Percentiles rank a stretch among this genome's conserved stretches.
phyloP scores from a whole-genome alignment of 2,329 filamentous ascomycete species.

The Lachnellula willkommii region DNA sequence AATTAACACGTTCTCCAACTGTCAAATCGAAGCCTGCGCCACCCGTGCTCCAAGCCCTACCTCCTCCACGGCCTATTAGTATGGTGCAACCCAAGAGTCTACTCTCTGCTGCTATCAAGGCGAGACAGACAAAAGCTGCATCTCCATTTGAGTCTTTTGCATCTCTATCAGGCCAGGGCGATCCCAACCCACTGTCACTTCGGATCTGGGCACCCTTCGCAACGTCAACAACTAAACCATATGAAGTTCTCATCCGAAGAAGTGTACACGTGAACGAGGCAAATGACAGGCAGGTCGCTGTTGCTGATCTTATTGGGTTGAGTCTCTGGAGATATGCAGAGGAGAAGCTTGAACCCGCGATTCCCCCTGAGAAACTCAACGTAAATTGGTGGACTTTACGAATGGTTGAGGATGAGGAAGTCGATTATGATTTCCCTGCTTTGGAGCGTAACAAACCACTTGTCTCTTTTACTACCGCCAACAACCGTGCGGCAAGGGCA shows the following conservation, averaged over 20 bases:
- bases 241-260: constrained; percentile 67
- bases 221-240: constrained; percentile 56
- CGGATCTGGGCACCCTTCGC: constrained; percentile 74
- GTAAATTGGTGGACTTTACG: constrained; percentile 78
- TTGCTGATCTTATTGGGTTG: constrained; percentile 76
- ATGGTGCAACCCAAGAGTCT: constrained; percentile 65
- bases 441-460: constrained; percentile 68
- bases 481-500: constrained; percentile 57
- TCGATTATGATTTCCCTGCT: constrained; percentile 79
- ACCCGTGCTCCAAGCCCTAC: constrained; percentile 58
- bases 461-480: constrained; percentile 75
- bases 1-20: constrained; percentile 57
- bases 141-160: constrained; percentile 75
- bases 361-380: constrained; percentile 62
- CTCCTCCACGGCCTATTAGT: constrained; percentile 64
- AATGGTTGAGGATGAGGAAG: constrained; percentile 79
- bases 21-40: constrained; percentile 55
- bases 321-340: constrained; percentile 73
- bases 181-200: constrained; percentile 68
- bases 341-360: constrained; percentile 64
- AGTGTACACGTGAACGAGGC: constrained; percentile 63
- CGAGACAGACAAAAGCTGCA: constrained; percentile 62
- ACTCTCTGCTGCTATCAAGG: constrained; percentile 66
- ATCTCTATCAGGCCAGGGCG: constrained; percentile 70
- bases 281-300: constrained; percentile 58